phyloP scores from a whole-genome alignment of 2,329 filamentous ascomycete genomes.

The Aspergillus chevalieri region DNA sequence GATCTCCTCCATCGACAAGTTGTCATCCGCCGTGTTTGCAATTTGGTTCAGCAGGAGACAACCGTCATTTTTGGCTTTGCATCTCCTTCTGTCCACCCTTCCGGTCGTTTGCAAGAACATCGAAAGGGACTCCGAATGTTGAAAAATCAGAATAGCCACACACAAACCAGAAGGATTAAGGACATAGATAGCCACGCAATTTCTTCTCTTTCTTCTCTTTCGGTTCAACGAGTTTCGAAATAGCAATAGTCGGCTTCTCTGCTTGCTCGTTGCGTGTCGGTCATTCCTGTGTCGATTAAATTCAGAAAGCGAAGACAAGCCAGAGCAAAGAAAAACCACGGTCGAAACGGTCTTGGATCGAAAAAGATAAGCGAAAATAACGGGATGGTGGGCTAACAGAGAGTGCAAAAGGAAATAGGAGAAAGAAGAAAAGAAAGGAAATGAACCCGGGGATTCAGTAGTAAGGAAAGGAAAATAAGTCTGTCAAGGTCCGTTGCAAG shows the following conservation, averaged over 20 bases:
- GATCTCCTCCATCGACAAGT: slow-evolving; percentile 11
- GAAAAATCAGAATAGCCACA: slow-evolving; percentile 7
- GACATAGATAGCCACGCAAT: slow-evolving; percentile 29
- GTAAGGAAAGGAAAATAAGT: slow-evolving; percentile 17
- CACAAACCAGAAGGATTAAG: slow-evolving; percentile 16
- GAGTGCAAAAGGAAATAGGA: slow-evolving; percentile 29
- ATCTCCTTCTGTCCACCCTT: slow-evolving; percentile 28
- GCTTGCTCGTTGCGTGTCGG: not conserved
- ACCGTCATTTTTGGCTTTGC: slow-evolving; percentile 18
- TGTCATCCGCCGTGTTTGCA: slow-evolving; percentile 14
- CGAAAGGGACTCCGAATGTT: slow-evolving; percentile 7
- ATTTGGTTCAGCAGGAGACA: slow-evolving; percentile 16
- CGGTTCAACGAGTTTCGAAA: slow-evolving; percentile 24
- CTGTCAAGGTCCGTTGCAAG: slow-evolving; percentile 25
- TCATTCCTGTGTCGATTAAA: slow-evolving; percentile 2
- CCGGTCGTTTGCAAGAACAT: slow-evolving; percentile 12
- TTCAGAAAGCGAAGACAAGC: slow-evolving; percentile 10
- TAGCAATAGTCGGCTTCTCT: slow-evolving; percentile 7
- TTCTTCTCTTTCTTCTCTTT: not conserved
- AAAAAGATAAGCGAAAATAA: slow-evolving; percentile 29
- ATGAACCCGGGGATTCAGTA: slow-evolving; percentile 19
- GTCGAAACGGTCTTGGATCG: slow-evolving; percentile 28
- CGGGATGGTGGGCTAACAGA: slow-evolving; percentile 30
- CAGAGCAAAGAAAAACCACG: slow-evolving; percentile 16
- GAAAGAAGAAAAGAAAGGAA: slow-evolving; percentile 19